phyloP scores from a whole-genome alignment of 2,329 filamentous ascomycete genomes.

The Allantophomopsis cytisporea region DNA sequence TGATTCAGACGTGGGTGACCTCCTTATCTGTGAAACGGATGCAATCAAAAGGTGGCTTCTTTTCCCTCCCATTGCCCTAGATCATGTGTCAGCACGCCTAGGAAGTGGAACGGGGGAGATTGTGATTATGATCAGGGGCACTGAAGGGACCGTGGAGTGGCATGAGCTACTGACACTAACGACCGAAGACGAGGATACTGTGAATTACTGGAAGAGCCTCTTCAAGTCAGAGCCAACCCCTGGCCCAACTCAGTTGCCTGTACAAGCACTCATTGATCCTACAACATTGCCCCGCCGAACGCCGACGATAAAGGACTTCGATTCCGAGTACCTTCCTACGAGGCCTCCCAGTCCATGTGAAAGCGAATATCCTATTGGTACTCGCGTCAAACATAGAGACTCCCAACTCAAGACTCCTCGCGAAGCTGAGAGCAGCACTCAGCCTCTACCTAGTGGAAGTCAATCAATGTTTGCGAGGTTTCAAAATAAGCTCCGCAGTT shows the following conservation, averaged over 20 bases:
- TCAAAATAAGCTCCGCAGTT: no score
- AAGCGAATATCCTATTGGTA: constrained; percentile 16
- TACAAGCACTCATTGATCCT: no score
- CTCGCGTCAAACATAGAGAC: constrained; percentile 6
- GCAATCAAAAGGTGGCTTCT: constrained; percentile 65
- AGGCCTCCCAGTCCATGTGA: constrained; percentile 1
- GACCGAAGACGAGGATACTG: constrained; percentile 40
- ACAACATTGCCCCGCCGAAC: no score
- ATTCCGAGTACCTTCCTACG: no score
- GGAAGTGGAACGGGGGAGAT: constrained; percentile 61
- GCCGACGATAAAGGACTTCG: no score
- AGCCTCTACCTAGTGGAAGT: no score
- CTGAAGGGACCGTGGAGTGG: constrained; percentile 55
- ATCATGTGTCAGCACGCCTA: constrained; percentile 64
- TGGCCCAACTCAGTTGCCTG: constrained; percentile 35
- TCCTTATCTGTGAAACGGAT: constrained; percentile 89
- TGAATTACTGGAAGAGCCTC: constrained; percentile 40
- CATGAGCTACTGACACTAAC: constrained; percentile 70
- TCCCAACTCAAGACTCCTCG: no score
- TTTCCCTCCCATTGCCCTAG: constrained; percentile 73
- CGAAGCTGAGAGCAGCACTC: no score
- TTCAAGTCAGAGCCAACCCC: constrained; percentile 40
- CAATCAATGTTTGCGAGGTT: no score
- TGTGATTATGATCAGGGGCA: constrained; percentile 75
- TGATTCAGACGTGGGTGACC: constrained; percentile 57